These are phyloP conservation scores for Zychaea mexicana DNA, from an alignment of 371 early-diverging fungal genomes.

Conservation along the genomic window DNA sequence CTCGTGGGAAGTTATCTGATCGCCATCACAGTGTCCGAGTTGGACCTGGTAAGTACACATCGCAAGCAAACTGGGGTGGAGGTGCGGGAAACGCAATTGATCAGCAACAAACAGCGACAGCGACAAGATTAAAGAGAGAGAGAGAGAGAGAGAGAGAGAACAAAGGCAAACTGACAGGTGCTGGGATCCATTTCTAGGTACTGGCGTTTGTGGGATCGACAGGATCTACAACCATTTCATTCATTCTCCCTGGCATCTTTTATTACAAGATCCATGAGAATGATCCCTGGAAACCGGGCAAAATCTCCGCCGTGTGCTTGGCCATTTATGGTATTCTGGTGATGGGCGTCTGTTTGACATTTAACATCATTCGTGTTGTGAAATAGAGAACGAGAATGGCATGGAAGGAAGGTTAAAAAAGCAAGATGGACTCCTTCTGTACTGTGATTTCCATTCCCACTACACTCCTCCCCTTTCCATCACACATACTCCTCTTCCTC, in stretches of 20 bases:
- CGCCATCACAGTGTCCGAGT: constrained; percentile 75
- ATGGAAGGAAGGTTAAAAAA: no score
- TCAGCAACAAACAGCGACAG: no score
- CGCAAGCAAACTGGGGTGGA: no score
- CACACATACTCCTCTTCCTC: no score
- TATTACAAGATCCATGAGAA: constrained; percentile 85
- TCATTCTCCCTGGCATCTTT: constrained; percentile 96
- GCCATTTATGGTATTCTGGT: constrained; percentile 61
- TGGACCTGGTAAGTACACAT: constrained; percentile 64
- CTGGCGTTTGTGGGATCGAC: constrained; percentile 97
- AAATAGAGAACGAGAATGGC: background rate
- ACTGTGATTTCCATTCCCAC: no score
- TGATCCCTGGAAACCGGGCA: constrained; percentile 58
- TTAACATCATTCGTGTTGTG: constrained; percentile 47
- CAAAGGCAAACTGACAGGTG: background rate
- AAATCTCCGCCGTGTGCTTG: constrained; percentile 53
- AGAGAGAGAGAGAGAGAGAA: background rate
- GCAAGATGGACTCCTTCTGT: no score
- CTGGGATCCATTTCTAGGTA: constrained; percentile 46
- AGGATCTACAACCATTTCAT: constrained; percentile 97
- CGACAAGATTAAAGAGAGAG: background rate
- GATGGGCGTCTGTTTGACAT: constrained; percentile 65
- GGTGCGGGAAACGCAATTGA: no score
- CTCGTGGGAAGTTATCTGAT: constrained; percentile 71
- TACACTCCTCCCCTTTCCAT: no score